Evolutionary conservation across 805 yeast genomes (phyloP).

Genomic region (Suhomyces vadensis): DNA sequence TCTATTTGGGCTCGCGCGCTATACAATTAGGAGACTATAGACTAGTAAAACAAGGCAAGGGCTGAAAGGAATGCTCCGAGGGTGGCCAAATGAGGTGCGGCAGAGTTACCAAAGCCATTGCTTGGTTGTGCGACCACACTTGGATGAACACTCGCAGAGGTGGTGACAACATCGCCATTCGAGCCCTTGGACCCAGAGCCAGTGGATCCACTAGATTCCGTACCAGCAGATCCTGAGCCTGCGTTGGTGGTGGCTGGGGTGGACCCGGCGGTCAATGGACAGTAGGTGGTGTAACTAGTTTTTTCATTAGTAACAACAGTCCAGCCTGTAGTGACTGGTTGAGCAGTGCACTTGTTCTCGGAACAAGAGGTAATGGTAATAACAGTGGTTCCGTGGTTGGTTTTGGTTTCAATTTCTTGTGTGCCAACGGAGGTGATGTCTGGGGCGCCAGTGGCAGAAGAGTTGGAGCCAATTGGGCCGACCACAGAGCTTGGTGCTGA

Average conservation of each 20-base stretch:
- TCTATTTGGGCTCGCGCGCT: neutral
- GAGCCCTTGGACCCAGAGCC: slow-evolving; percentile 5
- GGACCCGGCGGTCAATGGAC: slow-evolving; percentile 24
- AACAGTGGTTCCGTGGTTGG: slow-evolving; percentile 24
- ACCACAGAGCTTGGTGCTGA: neutral
- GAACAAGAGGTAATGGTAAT: slow-evolving; percentile 39
- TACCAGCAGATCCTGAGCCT: slow-evolving; percentile 14
- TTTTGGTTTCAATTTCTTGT: slow-evolving; percentile 18
- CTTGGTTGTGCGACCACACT: neutral
- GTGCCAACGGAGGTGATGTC: slow-evolving; percentile 19
- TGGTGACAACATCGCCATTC: neutral
- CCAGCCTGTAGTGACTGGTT: slow-evolving; percentile 34
- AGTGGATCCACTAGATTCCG: slow-evolving; percentile 18
- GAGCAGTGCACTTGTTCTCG: slow-evolving; percentile 26
- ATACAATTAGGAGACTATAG: neutral
- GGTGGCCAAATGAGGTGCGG: slow-evolving; percentile 8
- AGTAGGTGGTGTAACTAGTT: slow-evolving; percentile 37
- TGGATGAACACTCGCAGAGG: neutral
- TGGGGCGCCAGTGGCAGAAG: neutral
- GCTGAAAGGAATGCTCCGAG: slow-evolving; percentile 14
- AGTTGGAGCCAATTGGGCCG: neutral
- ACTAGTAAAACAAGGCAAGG: slow-evolving; percentile 12
- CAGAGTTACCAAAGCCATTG: slow-evolving; percentile 7
- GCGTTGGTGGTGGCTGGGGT: slow-evolving; percentile 2
- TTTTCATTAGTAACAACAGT: slow-evolving; percentile 34